phyloP scores from a whole-genome alignment of 2,329 filamentous ascomycete species.

The Claviceps citrina region DNA sequence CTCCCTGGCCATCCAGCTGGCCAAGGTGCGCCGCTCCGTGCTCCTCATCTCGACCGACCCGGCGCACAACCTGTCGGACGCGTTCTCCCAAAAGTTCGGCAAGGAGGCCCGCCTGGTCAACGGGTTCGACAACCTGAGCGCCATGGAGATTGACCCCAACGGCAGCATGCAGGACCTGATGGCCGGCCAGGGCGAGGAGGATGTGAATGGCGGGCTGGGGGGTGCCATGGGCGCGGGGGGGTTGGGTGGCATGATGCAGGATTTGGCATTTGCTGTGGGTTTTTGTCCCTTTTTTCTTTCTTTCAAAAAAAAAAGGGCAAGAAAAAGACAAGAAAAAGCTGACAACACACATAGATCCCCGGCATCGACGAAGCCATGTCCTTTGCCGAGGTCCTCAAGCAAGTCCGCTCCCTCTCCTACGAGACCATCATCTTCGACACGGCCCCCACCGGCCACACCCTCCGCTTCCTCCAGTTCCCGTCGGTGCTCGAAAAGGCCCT shows the following conservation, averaged over 20 bases:
- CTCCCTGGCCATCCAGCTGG: constrained; percentile 93
- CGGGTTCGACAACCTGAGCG: constrained; percentile 83
- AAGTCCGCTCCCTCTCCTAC: constrained; percentile 97
- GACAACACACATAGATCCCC: constrained; percentile 52
- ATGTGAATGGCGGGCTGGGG: too few relatives aligned
- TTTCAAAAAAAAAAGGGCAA: not conserved
- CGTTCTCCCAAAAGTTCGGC: constrained; percentile 97
- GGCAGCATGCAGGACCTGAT: constrained; percentile 93
- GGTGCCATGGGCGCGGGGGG: constrained; percentile 55
- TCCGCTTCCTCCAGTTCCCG: constrained; percentile 96
- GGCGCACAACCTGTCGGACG: constrained; percentile 93
- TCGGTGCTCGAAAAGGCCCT: constrained; percentile 96
- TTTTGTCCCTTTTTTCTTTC: not conserved
- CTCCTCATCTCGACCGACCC: constrained; percentile 97
- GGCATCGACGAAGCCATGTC: constrained; percentile 99
- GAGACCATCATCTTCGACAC: constrained; percentile 99
- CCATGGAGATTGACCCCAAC: constrained; percentile 98
- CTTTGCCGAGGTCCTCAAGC: constrained; percentile 96
- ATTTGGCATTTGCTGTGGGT: constrained; percentile 80
- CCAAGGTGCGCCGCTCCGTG: constrained; percentile 85
- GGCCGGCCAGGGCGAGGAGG: constrained; percentile 56
- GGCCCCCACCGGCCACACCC: constrained; percentile 90
- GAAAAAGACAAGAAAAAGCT: not conserved
- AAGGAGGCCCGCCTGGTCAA: constrained; percentile 90
- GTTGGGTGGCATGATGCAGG: constrained; percentile 95